Conservation (phyloP, 2,329 filamentous ascomycete species). For the Fusarium sp. region DNA sequence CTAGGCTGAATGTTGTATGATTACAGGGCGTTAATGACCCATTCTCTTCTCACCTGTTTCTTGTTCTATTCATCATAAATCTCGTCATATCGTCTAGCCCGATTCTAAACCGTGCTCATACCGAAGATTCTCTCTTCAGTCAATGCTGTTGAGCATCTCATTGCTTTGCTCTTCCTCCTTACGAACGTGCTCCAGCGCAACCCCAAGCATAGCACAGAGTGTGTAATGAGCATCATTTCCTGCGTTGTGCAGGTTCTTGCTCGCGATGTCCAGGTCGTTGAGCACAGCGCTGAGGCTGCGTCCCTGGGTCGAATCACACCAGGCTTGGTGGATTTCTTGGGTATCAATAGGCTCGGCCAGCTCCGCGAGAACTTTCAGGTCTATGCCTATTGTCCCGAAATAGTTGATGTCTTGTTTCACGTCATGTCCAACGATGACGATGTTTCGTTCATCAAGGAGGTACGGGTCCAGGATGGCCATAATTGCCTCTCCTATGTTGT, state of each 20-base stretch:
- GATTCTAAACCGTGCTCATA: not conserved
- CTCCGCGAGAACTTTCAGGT: conserved; percentile 65
- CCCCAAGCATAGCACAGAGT: conserved; percentile 77
- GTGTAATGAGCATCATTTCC: conserved; percentile 90
- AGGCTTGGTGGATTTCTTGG: conserved; percentile 75
- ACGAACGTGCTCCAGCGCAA: conserved; percentile 49
- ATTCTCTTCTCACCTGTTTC: conserved; percentile 47
- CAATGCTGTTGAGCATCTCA: conserved; percentile 21
- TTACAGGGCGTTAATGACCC: conserved; percentile 40
- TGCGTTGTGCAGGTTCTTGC: conserved; percentile 84
- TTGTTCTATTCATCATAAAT: not conserved
- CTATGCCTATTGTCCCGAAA: conserved; percentile 75
- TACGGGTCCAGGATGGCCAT: conserved; percentile 55
- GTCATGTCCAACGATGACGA: conserved; percentile 87
- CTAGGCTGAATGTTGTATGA: conserved; percentile 45
- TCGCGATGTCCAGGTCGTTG: conserved; percentile 72
- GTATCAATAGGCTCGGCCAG: conserved; percentile 81
- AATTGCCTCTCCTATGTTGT: conserved; percentile 55
- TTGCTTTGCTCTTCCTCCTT: conserved; percentile 41
- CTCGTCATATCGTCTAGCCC: not conserved
- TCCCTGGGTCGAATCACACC: conserved; percentile 66
- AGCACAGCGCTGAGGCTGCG: conserved; percentile 75
- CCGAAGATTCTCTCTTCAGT: conserved; percentile 11
- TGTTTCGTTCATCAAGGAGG: conserved; percentile 58
- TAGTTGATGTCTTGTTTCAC: conserved; percentile 77